Base-by-base conservation (phyloP, 2,329 filamentous ascomycete genomes). In the Rutstroemia sydowiana region DNA sequence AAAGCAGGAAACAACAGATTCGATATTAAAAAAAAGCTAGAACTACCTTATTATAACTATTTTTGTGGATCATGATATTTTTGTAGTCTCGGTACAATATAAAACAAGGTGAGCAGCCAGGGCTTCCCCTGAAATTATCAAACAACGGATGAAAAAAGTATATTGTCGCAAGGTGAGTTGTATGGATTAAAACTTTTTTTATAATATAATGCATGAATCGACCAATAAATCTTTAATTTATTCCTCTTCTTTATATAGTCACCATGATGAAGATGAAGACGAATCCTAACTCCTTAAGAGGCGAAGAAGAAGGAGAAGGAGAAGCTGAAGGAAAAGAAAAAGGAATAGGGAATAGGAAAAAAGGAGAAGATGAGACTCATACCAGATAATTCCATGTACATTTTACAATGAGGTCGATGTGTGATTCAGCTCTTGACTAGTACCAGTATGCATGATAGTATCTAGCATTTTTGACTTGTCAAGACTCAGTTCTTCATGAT, bases 51-150 rank as follows among this genome's bases (percentile, higher is more conserved):
- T n/a, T n/a, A n/a, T n/a, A n/a, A n/a, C n/a, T n/a, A n/a, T n/a
- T n/a, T n/a, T n/a, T n/a, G n/a, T n/a, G n/a, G n/a, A n/a, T n/a
- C n/a, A n/a, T n/a, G n/a, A n/a, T n/a, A n/a, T n/a, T 39, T 39
- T 18, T 9, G 6, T 39, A 18, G 20, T 18, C 16, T 39, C 36
- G 8, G 20, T 18, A 39, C 36, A 18, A 39, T 39, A 49, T 49
- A 53, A 53, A 53, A 49, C 51, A 44, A 44, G 30, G 36, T 26
- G 31, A 11, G 31, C 39, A 40, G 40, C 51, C 16, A n/a, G 45
- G 43, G 49, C 23, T 43, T 45, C 45, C 51, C 51, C 18, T 48
- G 51, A 43, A 48, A 43, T 30, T 47, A 11, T 48, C 45, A 53
- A 53, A 53, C 51, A 43, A 39, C 39, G 45, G 51, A 20, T 14